phyloP scores from a whole-genome alignment of 2,329 filamentous ascomycete species.

The Lachnellula willkommii region DNA sequence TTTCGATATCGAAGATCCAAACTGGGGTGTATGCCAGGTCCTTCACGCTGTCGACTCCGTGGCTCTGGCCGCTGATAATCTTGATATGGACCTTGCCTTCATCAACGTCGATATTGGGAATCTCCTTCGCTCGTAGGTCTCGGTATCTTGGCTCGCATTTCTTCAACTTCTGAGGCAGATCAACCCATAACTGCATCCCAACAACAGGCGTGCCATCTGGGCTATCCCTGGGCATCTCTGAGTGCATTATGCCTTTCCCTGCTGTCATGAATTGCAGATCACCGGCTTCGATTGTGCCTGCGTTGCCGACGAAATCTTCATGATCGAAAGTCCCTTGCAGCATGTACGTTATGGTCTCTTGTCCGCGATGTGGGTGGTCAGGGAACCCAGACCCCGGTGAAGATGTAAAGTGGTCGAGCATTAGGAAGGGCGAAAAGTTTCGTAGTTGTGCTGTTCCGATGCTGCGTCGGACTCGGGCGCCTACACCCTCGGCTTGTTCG shows the following conservation, averaged over 20 bases:
- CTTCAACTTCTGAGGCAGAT: slow-evolving; percentile 77
- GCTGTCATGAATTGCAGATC: slow-evolving; percentile 98
- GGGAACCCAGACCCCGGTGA: slow-evolving; percentile 80
- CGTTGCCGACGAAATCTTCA: slow-evolving; percentile 84
- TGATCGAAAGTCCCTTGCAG: slow-evolving; percentile 83
- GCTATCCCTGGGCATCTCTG: slow-evolving; percentile 86
- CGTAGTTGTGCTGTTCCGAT: slow-evolving; percentile 78
- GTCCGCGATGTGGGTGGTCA: slow-evolving; percentile 73
- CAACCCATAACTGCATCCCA: slow-evolving; percentile 93
- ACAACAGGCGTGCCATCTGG: slow-evolving; percentile 71
- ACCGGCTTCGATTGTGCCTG: slow-evolving; percentile 77
- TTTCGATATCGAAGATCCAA: slow-evolving; percentile 83
- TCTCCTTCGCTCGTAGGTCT: slow-evolving; percentile 72
- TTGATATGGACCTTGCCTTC: slow-evolving; percentile 73
- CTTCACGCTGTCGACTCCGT: slow-evolving; percentile 79
- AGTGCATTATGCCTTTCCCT: slow-evolving; percentile 84
- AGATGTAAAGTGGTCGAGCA: slow-evolving; percentile 90
- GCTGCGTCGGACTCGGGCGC: slow-evolving; percentile 78
- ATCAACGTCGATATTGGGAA: slow-evolving; percentile 68
- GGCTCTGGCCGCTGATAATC: slow-evolving; percentile 80
- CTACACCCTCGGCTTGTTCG: slow-evolving; percentile 83
- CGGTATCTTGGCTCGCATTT: slow-evolving; percentile 87
- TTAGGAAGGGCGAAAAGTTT: slow-evolving; percentile 88
- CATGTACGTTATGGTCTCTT: slow-evolving; percentile 68
- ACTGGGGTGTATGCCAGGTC: slow-evolving; percentile 95